Evolutionary conservation across 75 land plant species (phyloP).

Genomic region (Pinus tabuliformis): DNA sequence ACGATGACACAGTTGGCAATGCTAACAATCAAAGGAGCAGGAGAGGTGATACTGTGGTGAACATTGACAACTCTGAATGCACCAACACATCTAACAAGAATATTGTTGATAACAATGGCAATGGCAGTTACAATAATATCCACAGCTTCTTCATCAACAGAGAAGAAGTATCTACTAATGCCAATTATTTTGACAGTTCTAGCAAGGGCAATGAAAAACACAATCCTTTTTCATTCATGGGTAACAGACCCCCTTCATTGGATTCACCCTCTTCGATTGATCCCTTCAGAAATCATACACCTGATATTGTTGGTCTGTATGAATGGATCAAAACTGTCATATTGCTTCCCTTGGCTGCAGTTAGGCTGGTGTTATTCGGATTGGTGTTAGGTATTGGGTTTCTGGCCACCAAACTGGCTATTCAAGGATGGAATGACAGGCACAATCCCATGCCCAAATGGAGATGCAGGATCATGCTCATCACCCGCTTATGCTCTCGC

Average conservation of each 20-base stretch:
- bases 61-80: no score
- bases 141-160: no score
- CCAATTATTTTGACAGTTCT: no score
- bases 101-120: no score
- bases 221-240: slow-evolving; percentile 1
- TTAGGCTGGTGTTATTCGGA: slow-evolving; percentile 61
- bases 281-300: slow-evolving; percentile 79
- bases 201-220: no score
- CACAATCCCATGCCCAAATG: slow-evolving; percentile 74
- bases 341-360: slow-evolving; percentile 53
- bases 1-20: no score
- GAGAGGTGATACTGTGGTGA: no score
- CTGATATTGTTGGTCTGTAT: slow-evolving; percentile 58
- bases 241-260: not conserved
- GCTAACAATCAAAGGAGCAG: no score
- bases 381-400: slow-evolving; percentile 49
- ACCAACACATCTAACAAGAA: no score
- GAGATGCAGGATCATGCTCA: slow-evolving; percentile 68
- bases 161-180: no score
- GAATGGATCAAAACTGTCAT: slow-evolving; percentile 71
- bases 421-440: slow-evolving; percentile 75
- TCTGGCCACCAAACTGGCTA: slow-evolving; percentile 53
- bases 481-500: slow-evolving; percentile 69
- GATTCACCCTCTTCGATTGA: slow-evolving; percentile 28
- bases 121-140: no score